Percentiles rank a stretch among this genome's conserved stretches.
phyloP scores from a whole-genome alignment of 2,329 filamentous ascomycete species.

The Alternaria sp. region DNA sequence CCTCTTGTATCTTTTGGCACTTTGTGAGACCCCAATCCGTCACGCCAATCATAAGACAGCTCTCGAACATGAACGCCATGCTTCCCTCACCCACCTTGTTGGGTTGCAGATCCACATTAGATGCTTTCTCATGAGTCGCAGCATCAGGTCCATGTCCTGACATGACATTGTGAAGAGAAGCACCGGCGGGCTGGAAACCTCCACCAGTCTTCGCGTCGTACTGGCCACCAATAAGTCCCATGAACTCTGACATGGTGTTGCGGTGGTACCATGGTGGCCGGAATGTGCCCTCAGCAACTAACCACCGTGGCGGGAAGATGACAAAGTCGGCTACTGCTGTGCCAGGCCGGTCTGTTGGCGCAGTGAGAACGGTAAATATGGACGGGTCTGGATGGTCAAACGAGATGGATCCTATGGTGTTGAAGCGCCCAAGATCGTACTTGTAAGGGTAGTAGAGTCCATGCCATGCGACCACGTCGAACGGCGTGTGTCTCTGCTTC shows the following conservation, averaged over 20 bases:
- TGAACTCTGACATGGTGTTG: slow-evolving; percentile 75
- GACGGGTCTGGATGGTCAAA: slow-evolving; percentile 73
- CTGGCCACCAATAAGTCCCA: slow-evolving; percentile 69
- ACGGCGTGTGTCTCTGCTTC: slow-evolving; percentile 71
- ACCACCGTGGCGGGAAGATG: slow-evolving; percentile 76
- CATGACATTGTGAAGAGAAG: slow-evolving; percentile 77
- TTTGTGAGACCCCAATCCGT: slow-evolving; percentile 76
- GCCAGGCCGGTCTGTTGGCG: slow-evolving; percentile 64
- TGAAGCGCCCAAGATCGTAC: slow-evolving; percentile 67
- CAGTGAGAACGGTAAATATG: slow-evolving; percentile 73
- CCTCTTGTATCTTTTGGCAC: slow-evolving; percentile 74
- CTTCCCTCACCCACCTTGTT: slow-evolving; percentile 69
- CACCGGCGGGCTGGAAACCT: slow-evolving; percentile 70
- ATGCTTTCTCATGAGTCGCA: slow-evolving; percentile 66
- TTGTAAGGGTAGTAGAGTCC: slow-evolving; percentile 72
- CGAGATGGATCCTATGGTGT: slow-evolving; percentile 64
- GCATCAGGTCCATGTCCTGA: slow-evolving; percentile 73
- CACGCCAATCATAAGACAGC: slow-evolving; percentile 73
- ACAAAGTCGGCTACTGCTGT: slow-evolving; percentile 74
- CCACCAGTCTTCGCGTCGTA: slow-evolving; percentile 68
- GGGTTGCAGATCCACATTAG: slow-evolving; percentile 63
- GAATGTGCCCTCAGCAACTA: slow-evolving; percentile 74
- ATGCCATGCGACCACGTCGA: slow-evolving; percentile 77
- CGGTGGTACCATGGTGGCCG: slow-evolving; percentile 77
- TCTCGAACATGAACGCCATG: slow-evolving; percentile 75